Conservation (phyloP, 2,329 filamentous ascomycete genomes). For the Cladosporium austrohemisphaericum region DNA sequence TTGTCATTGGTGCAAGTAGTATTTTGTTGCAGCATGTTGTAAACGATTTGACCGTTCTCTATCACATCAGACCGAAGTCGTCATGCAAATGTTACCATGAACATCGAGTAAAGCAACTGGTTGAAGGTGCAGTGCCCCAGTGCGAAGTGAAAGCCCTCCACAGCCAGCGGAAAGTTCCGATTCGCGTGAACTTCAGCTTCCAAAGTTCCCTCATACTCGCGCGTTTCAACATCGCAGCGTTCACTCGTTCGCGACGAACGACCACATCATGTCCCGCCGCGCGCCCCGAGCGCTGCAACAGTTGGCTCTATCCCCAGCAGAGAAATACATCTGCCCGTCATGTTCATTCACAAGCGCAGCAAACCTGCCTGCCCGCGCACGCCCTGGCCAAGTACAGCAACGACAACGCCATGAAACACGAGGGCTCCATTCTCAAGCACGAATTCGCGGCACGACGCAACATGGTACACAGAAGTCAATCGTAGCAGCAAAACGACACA, state of each 20-base stretch:
- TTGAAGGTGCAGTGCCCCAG: too few species aligned
- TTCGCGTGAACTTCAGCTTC: too few species aligned
- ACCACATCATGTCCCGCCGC: slow-evolving; percentile 10
- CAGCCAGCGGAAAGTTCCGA: too few species aligned
- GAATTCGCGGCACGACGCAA: background rate
- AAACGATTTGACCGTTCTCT: too few species aligned
- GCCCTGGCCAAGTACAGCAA: background rate
- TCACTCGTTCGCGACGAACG: background rate
- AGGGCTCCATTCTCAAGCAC: slow-evolving; percentile 6
- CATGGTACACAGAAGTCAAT: background rate
- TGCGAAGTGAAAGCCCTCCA: too few species aligned
- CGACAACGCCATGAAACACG: slow-evolving; percentile 3
- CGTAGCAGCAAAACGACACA: slow-evolving; percentile 16
- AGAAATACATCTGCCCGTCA: slow-evolving; percentile 24
- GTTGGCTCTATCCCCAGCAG: slow-evolving; percentile 5
- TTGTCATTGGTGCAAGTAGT: too few species aligned
- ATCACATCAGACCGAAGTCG: too few species aligned
- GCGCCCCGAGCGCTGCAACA: slow-evolving; percentile 9
- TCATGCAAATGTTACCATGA: too few species aligned
- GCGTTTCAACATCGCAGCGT: too few species aligned
- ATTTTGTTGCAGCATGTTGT: too few species aligned
- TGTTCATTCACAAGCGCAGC: slow-evolving; percentile 17
- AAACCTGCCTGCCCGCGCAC: slow-evolving; percentile 2
- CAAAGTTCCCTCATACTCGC: too few species aligned
- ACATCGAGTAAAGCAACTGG: too few species aligned